A percentile compares a stretch with the other conserved stretches of the same genome.
These are phyloP conservation scores for Neltuma alba DNA, from an alignment of 306 rosid species.

Conservation along the genomic window DNA sequence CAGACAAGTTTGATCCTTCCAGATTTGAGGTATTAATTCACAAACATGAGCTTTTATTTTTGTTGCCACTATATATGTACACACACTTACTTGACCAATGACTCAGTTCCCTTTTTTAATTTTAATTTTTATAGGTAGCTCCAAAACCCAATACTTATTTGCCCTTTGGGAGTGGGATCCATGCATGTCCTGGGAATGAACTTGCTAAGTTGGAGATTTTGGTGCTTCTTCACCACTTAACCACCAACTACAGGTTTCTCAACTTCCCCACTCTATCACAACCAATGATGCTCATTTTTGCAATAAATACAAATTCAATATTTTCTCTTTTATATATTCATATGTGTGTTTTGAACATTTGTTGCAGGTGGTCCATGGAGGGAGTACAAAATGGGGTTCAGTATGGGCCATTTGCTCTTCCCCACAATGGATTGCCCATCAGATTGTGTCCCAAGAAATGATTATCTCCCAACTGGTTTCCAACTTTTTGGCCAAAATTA, in stretches of 20 bases:
- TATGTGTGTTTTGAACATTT: no score
- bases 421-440: constrained; percentile 86
- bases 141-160: constrained; percentile 83
- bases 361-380: constrained; percentile 69
- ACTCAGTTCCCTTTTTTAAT: no score
- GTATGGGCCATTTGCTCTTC: constrained; percentile 95
- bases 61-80: not conserved
- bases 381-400: constrained; percentile 80
- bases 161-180: constrained; percentile 96
- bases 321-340: no score
- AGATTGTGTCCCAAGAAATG: constrained; percentile 51
- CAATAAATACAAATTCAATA: not conserved
- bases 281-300: no score
- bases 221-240: constrained; percentile 82
- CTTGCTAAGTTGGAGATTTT: constrained; percentile 88
- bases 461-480: no score
- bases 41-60: not conserved
- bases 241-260: constrained; percentile 68
- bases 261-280: no score
- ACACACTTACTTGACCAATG: not conserved
- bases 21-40: constrained; percentile 85
- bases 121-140: constrained; percentile 49
- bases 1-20: constrained; percentile 87
- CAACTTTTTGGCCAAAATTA: no score
- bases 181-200: constrained; percentile 97